Evolutionary conservation across 176 grass and related monocot genomes (phyloP).

Genomic region (Eleusine coracana): DNA sequence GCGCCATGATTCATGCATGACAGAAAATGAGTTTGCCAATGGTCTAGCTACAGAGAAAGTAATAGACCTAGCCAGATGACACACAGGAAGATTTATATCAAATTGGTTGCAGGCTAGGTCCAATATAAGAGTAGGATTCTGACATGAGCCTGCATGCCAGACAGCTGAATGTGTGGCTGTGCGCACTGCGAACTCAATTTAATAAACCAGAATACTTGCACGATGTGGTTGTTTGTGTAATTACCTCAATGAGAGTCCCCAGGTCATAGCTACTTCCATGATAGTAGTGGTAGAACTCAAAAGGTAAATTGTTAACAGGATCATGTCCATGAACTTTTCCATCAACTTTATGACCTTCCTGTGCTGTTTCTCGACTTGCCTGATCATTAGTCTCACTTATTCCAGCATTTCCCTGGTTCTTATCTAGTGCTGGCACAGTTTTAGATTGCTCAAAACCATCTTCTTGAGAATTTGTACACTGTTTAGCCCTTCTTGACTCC

Average conservation of each 20-base stretch:
- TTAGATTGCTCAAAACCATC: constrained; percentile 38
- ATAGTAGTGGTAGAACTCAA: constrained; percentile 98
- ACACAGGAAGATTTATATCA: not conserved
- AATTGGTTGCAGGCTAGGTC: not conserved
- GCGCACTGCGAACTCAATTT: not conserved
- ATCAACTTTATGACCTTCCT: constrained; percentile 47
- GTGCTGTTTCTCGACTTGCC: constrained; percentile 35
- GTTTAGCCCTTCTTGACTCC: constrained; percentile 67
- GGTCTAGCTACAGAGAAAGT: not conserved
- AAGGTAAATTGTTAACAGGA: constrained; percentile 70
- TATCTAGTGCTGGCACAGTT: constrained; percentile 26
- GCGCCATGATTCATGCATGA: not conserved
- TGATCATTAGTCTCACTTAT: constrained; percentile 48
- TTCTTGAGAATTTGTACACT: constrained; percentile 39
- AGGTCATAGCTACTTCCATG: constrained; percentile 93
- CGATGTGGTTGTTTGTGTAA: constrained; percentile 40
- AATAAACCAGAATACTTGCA: not conserved
- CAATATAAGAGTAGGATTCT: not conserved
- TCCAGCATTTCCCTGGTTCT: constrained; percentile 33
- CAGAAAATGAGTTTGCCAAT: not conserved
- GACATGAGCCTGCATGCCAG: not conserved
- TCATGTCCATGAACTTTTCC: constrained; percentile 50
- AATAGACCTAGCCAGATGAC: not conserved
- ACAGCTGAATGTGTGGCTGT: not conserved
- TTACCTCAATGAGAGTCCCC: constrained; percentile 97